Evolutionary conservation across 129 eudicot genomes (phyloP).

Genomic region (Silybum marianum): DNA sequence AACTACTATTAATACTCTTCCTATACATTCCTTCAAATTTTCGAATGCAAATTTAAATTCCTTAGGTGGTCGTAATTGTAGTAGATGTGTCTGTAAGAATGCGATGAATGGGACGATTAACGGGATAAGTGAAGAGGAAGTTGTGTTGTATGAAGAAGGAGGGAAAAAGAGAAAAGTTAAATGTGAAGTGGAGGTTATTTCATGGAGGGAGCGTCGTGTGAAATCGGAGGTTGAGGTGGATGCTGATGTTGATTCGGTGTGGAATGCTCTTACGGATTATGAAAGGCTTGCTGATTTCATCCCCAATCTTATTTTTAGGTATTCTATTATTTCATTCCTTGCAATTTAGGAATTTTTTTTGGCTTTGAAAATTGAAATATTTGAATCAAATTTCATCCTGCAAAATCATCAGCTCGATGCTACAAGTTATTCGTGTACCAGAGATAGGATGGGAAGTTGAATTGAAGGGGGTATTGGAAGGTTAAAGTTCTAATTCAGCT

Average conservation of each 20-base stretch:
- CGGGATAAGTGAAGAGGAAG: constrained; percentile 37
- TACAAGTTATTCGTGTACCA: neutral
- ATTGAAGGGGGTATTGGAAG: neutral
- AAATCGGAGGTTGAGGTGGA: constrained; percentile 62
- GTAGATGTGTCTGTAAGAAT: neutral
- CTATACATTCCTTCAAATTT: constrained; percentile 9
- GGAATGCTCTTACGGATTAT: constrained; percentile 92
- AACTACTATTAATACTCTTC: neutral
- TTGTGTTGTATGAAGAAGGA: constrained; percentile 41
- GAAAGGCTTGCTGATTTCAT: constrained; percentile 94
- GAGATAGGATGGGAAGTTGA: neutral
- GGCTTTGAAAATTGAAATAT: neutral
- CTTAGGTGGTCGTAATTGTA: neutral
- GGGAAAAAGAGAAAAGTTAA: constrained; percentile 58
- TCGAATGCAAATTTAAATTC: neutral
- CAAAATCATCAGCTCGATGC: constrained; percentile 13
- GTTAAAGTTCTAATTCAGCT: neutral
- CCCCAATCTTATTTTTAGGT: constrained; percentile 92
- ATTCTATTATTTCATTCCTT: neutral
- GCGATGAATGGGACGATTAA: constrained; percentile 15
- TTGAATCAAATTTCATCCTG: neutral
- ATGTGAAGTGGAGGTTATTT: constrained; percentile 83
- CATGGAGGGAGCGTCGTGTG: constrained; percentile 88
- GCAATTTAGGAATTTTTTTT: neutral
- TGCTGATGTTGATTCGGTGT: constrained; percentile 79